phyloP scores from a whole-genome alignment of 352 stramenopile genomes.

The Albugo laibachii region DNA sequence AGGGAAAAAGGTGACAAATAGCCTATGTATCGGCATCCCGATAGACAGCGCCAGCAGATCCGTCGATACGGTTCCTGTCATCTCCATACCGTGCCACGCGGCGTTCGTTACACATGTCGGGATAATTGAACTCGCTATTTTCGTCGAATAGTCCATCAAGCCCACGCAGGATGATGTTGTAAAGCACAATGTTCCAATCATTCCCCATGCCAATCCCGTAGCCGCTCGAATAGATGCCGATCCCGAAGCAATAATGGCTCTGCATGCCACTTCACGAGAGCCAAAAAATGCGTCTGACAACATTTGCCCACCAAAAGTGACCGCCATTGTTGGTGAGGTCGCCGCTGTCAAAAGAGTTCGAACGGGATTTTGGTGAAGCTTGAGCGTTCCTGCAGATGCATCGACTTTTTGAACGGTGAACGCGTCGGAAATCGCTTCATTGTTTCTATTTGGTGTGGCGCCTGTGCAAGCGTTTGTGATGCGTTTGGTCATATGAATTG shows the following conservation, averaged over 20 bases:
- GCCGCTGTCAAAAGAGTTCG: slow-evolving; percentile 17
- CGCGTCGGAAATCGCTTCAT: too few relatives aligned
- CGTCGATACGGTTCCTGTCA: slow-evolving; percentile 32
- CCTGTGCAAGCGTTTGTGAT: slow-evolving; percentile 10
- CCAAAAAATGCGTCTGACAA: slow-evolving; percentile 31
- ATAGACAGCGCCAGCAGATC: slow-evolving; percentile 42
- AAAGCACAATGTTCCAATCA: slow-evolving; percentile 31
- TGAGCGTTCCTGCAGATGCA: too few relatives aligned
- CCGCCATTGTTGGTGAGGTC: slow-evolving; percentile 22
- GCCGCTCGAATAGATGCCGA: slow-evolving; percentile 35
- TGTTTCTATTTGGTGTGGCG: too few relatives aligned
- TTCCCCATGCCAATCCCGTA: slow-evolving; percentile 20
- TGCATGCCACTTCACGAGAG: slow-evolving; percentile 35
- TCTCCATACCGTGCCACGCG: slow-evolving; percentile 36
- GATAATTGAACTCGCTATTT: slow-evolving; percentile 29
- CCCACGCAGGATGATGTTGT: slow-evolving; percentile 26
- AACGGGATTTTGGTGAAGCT: too few relatives aligned
- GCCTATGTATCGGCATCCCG: slow-evolving; percentile 39
- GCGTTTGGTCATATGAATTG: slow-evolving; percentile 30
- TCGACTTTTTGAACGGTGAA: too few relatives aligned
- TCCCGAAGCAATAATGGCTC: slow-evolving; percentile 29
- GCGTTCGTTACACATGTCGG: slow-evolving; percentile 33
- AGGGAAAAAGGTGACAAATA: slow-evolving; percentile 27
- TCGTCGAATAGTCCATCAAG: slow-evolving; percentile 28
- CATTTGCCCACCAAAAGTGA: slow-evolving; percentile 31